Evolutionary conservation across 2,329 filamentous ascomycete species (phyloP).

Genomic region (Claviceps sp.): DNA sequence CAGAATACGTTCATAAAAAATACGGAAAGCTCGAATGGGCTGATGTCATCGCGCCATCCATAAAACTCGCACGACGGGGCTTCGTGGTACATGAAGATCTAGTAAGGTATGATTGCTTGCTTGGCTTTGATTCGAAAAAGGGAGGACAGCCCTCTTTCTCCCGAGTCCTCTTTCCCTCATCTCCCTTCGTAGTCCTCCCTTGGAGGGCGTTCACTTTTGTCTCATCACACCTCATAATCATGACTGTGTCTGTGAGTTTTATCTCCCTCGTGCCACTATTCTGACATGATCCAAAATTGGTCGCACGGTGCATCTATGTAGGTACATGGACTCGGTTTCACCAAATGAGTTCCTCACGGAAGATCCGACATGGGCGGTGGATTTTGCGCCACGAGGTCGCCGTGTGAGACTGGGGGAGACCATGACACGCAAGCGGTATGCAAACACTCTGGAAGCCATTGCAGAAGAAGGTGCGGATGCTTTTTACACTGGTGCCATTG

Average conservation of each 20-base stretch:
- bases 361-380: slow-evolving; percentile 64
- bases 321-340: slow-evolving; percentile 45
- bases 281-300: background rate
- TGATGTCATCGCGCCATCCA: slow-evolving; percentile 53
- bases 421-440: slow-evolving; percentile 63
- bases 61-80: slow-evolving; percentile 58
- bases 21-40: slow-evolving; percentile 54
- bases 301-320: background rate
- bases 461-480: slow-evolving; percentile 50
- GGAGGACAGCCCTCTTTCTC: background rate
- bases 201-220: background rate
- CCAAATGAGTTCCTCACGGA: slow-evolving; percentile 49
- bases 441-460: slow-evolving; percentile 58
- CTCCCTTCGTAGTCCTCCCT: background rate
- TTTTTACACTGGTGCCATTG: slow-evolving; percentile 58
- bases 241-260: background rate
- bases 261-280: background rate
- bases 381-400: slow-evolving; percentile 68
- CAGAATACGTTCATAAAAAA: slow-evolving; percentile 58
- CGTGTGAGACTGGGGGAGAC: slow-evolving; percentile 54
- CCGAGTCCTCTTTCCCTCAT: background rate
- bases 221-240: no score
- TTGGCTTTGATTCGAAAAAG: background rate
- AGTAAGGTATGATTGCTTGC: slow-evolving; percentile 23
- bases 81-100: slow-evolving; percentile 62